These are phyloP conservation scores for Myxozyma geophila DNA, from an alignment of 805 yeast genomes.

Conservation along the genomic window DNA sequence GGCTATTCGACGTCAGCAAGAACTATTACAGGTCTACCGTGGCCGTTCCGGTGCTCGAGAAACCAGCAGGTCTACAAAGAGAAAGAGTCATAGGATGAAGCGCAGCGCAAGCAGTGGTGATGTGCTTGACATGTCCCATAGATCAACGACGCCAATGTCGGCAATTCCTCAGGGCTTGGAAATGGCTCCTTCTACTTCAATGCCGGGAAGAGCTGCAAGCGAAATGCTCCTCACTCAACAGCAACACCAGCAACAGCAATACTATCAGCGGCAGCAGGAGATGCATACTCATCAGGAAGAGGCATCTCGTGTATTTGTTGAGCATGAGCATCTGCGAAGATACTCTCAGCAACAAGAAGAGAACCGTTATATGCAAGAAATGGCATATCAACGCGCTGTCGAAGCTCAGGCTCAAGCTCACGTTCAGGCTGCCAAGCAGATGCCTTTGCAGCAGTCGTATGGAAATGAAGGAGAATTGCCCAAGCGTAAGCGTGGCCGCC, in stretches of 20 bases:
- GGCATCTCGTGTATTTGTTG: constrained; percentile 3
- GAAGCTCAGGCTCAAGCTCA: background rate
- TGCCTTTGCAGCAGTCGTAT: background rate
- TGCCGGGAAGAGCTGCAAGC: constrained; percentile 7
- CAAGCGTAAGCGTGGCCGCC: constrained; percentile 30
- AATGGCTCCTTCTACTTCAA: constrained; percentile 11
- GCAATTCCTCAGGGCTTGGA: background rate
- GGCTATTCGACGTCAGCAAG: constrained; percentile 25
- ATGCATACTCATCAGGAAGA: background rate
- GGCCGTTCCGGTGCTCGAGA: constrained; percentile 11
- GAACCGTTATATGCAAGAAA: constrained; percentile 6
- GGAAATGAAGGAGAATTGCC: background rate
- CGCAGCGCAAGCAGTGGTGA: constrained; percentile 23
- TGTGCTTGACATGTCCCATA: background rate
- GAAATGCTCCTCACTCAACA: background rate
- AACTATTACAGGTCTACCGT: constrained; percentile 12
- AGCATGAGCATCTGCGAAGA: constrained; percentile 8
- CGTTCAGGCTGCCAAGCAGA: background rate
- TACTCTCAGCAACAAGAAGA: constrained; percentile 17
- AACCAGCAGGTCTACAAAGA: background rate
- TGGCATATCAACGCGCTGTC: background rate
- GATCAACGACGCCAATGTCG: background rate
- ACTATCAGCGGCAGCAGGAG: background rate
- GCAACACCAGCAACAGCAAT: constrained; percentile 1
- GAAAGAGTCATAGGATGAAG: constrained; percentile 9